Base-by-base conservation (phyloP, 2,329 filamentous ascomycete species). In the Calonectria montana region DNA sequence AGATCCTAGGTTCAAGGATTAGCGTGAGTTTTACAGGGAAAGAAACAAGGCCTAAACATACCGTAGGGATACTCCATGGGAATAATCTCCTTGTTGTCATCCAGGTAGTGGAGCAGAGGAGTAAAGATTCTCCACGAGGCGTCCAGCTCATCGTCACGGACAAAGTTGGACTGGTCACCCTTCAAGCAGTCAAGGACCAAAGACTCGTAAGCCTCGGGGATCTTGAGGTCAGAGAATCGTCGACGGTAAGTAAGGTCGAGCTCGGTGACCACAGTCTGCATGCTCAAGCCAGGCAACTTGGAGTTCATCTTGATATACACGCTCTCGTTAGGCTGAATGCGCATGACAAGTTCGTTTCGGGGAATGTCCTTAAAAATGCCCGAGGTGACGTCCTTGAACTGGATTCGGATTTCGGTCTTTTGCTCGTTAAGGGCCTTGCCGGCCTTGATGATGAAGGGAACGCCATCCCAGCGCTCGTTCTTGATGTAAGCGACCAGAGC, bases 271-370 rank as follows among this genome's bases (percentile, higher is more conserved):
- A 98, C 97, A 15, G 97, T 99, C 89, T 99, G 97, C 96, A 98
- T 99, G 88, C 95, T 98, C 80, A 99, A 89, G 80, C 97, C 97
- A 23, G 97, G 97, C 71, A 99, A 90, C 90, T 99, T 99, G 35
- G 96, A 98, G 93, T 99, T 99, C 97, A 99, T 99, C 92, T 99
- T 99, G 86, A 98, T 97, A 88, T 99, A 99, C 78, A 99, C 96
- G 83, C 94, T 97, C 90, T 99, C 97, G 88, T 99, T 99, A 80
- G 97, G 97, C 88, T 99, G 97, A 76, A 99, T 97, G 78, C 97
- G 96, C 88, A 99, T 98, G 81, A 99, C 97, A 77, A 99, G 93
- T 88, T 99, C 97, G 88, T 99, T 99, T 78, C 97, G 94, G 72
- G 97, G 97, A 82, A 99, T 99, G 84, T 99, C 96, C 91, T 98